These are phyloP conservation scores for Schizonepeta tenuifolia DNA, from an alignment of 257 asterid species.

Conservation along the genomic window DNA sequence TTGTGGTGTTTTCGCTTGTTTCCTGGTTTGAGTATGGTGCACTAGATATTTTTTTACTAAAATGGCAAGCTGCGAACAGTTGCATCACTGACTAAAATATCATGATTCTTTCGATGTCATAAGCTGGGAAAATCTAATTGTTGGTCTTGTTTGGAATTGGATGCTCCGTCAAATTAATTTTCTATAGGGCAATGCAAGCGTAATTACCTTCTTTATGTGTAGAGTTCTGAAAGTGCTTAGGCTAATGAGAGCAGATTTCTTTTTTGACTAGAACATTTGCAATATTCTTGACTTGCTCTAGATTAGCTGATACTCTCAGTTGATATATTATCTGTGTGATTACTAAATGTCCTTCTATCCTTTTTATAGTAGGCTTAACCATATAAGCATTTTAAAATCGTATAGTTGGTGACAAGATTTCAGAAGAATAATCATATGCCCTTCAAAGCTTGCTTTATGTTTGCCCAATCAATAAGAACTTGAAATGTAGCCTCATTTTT, in stretches of 20 bases:
- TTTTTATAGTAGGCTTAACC: constrained; percentile 5
- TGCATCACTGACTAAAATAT: not conserved
- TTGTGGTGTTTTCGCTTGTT: too few species aligned
- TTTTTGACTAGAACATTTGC: constrained; percentile 1
- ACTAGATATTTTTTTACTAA: too few species aligned
- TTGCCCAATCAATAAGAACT: constrained; percentile 1
- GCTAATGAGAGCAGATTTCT: not conserved
- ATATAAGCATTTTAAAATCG: not conserved
- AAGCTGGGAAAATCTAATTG: not conserved
- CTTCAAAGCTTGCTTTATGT: constrained; percentile 11
- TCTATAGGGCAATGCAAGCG: not conserved
- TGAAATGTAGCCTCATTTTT: constrained; percentile 3
- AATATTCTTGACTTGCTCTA: not conserved
- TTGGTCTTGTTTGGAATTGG: constrained; percentile 2
- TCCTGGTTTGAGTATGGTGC: too few species aligned
- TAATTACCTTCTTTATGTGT: not conserved
- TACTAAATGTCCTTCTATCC: constrained; percentile 3
- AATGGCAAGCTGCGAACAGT: not conserved
- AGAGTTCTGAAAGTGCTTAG: constrained; percentile 1
- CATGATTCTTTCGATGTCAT: not conserved
- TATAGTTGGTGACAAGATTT: not conserved
- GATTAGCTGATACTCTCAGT: not conserved
- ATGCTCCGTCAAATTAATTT: not conserved
- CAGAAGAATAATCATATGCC: constrained; percentile 5
- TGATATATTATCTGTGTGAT: not conserved